Percentiles rank a stretch among this genome's conserved stretches.
Evolutionary conservation across 2,329 filamentous ascomycete genomes (phyloP).

Genomic region (Penicillium hordei): DNA sequence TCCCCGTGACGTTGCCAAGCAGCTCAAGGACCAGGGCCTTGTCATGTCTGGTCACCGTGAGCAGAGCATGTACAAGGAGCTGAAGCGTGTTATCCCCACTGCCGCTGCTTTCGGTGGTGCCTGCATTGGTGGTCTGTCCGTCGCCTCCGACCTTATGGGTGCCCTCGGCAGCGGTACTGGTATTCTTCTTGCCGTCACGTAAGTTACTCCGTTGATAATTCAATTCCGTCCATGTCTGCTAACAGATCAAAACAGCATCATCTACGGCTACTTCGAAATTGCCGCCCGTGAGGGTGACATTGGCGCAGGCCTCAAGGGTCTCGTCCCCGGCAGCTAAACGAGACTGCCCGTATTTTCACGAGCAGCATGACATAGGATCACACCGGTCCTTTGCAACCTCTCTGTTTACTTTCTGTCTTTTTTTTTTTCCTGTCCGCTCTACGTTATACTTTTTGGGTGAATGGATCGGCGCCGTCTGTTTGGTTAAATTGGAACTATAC

Average conservation of each 20-base stretch:
- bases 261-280: conserved; percentile 99
- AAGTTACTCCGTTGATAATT: conserved; percentile 50
- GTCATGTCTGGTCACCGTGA: conserved; percentile 99
- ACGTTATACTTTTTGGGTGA: conserved; percentile 27
- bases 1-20: conserved; percentile 97
- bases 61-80: conserved; percentile 99
- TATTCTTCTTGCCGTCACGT: conserved; percentile 98
- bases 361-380: conserved; percentile 33
- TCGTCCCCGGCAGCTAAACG: conserved; percentile 54
- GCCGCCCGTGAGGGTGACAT: conserved; percentile 98
- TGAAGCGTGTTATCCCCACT: conserved; percentile 98
- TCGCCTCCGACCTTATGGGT: conserved; percentile 91
- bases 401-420: conserved; percentile 26
- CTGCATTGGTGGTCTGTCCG: conserved; percentile 96
- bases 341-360: conserved; percentile 31
- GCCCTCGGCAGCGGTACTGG: conserved; percentile 95
- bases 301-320: conserved; percentile 66
- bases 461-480: conserved; percentile 25
- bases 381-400: conserved; percentile 15
- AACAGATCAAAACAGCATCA: conserved; percentile 66
- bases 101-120: conserved; percentile 97
- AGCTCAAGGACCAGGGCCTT: conserved; percentile 98
- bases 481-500: conserved; percentile 3
- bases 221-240: conserved; percentile 6
- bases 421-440: conserved; percentile 25